Evolutionary conservation across 208 protist genomes (phyloP).

Genomic region (Acanthamoeba lenticulata): DNA sequence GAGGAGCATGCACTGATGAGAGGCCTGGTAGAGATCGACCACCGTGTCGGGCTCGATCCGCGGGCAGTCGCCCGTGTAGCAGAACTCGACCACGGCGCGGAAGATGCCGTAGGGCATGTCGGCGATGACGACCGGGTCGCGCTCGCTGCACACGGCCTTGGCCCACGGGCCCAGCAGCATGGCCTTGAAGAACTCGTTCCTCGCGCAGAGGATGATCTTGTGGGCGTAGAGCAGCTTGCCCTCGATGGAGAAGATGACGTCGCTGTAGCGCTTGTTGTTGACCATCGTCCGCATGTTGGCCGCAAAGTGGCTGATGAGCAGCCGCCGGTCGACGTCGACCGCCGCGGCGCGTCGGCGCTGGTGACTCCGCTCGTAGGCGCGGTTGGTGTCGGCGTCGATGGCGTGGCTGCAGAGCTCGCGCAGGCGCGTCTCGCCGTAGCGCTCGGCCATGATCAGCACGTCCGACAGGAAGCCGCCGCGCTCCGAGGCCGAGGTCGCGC

Average conservation of each 20-base stretch:
- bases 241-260: conserved; percentile 40
- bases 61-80: conserved; percentile 17
- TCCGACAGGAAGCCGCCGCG: neutral
- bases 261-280: conserved; percentile 41
- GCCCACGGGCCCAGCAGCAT: conserved; percentile 33
- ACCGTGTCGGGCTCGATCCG: conserved; percentile 28
- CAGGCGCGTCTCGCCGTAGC: conserved; percentile 3
- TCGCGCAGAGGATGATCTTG: conserved; percentile 10
- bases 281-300: conserved; percentile 25
- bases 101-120: conserved; percentile 16
- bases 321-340: neutral
- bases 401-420: conserved; percentile 10
- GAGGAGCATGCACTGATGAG: conserved; percentile 29
- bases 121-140: neutral
- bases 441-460: conserved; percentile 45
- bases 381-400: neutral
- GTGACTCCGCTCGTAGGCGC: neutral
- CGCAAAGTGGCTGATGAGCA: neutral
- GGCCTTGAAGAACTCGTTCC: conserved; percentile 58
- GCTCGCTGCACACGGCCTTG: neutral
- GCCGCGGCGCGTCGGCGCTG: too few species aligned
- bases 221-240: conserved; percentile 36
- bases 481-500: neutral
- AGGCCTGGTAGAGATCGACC: conserved; percentile 32
- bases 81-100: conserved; percentile 24